Percentiles rank a stretch among this genome's conserved stretches.
Evolutionary conservation across 352 stramenopile genomes (phyloP).

Genomic region (Phytophthora boehmeriae): DNA sequence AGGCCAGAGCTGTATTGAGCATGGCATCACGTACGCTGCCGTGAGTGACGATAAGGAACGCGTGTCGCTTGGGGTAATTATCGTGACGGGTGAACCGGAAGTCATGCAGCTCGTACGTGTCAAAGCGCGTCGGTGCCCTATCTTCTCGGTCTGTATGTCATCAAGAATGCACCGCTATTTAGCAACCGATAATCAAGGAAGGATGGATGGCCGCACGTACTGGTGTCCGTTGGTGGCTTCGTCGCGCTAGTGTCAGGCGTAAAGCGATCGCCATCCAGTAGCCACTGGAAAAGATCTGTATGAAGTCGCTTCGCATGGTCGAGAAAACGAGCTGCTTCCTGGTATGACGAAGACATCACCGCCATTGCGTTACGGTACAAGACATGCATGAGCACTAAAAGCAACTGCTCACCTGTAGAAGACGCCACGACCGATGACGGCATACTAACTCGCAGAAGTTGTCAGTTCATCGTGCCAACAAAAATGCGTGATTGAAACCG

Average conservation of each 20-base stretch:
- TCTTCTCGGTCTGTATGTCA: constrained; percentile 7
- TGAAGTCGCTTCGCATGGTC: constrained; percentile 38
- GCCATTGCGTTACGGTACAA: not conserved
- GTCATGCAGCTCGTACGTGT: constrained; percentile 42
- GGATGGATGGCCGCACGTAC: not conserved
- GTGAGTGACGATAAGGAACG: constrained; percentile 35
- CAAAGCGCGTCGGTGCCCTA: constrained; percentile 8
- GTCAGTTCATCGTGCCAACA: constrained; percentile 1
- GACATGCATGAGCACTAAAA: not conserved
- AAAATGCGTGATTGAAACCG: not conserved
- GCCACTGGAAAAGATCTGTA: constrained; percentile 43
- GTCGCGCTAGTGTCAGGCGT: constrained; percentile 9
- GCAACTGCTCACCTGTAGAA: constrained; percentile 28
- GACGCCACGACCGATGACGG: constrained; percentile 23
- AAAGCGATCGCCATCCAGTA: constrained; percentile 24
- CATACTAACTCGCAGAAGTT: constrained; percentile 14
- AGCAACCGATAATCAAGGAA: not conserved
- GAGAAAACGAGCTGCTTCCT: constrained; percentile 41
- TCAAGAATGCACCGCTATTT: not conserved
- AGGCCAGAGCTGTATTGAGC: too few relatives aligned
- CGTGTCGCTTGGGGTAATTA: constrained; percentile 43
- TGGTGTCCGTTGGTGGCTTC: not conserved
- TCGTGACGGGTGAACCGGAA: constrained; percentile 40
- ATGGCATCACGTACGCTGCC: constrained; percentile 27
- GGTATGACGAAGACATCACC: not conserved